Base-by-base conservation (phyloP, 2,329 filamentous ascomycete species). In the Pseudocercospora crystallina region DNA sequence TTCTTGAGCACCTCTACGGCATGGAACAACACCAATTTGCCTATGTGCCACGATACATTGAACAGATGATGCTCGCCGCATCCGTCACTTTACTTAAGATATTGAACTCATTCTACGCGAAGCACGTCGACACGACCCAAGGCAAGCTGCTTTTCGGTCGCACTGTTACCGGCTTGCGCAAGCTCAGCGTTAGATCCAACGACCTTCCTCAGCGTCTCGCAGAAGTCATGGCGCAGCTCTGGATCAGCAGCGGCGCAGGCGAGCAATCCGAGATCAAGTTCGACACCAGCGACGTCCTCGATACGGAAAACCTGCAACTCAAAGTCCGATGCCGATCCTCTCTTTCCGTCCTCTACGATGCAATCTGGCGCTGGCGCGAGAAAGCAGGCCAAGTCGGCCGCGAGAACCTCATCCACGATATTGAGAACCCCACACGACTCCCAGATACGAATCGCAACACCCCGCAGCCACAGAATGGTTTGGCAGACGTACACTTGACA, bases 161-260 rank as follows among this genome's bases (percentile, higher is more conserved):
- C 38, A 86, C 87, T 1, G 85, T 92, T 45, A 77, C 79, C 38
- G 82, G 83, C 4, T 84, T 92, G 42, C 80, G 88, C 31, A 79
- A 81, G 44, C 87, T 88, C 41, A 90, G 86, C 58, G 85, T 91
- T 13, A 80, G 85, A 37, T 81, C 85, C 54, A 92, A 92, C 62
- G 89, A 94, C 64, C 77, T 94, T 9, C 84, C 89, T 47, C 89
- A 87, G 77, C 81, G 89, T 30, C 76, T 92, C 53, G 87, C 87
- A 2, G 89, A 92, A 72, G 80, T 94, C n/a, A 86, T 92, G 77
- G 87, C 89, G 5, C 89, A 92, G 71, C 86, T 94, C 69, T 94
- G 87, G 87, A 89, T 90, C 61, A 85, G 69, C 32, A 72, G 70
- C 43, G 60, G 63, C 12, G 60, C 59, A 2, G 61, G 58, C 49